Base-by-base conservation (phyloP, 108 stramenopile genomes). In the Cyclostephanos tholiformis region DNA sequence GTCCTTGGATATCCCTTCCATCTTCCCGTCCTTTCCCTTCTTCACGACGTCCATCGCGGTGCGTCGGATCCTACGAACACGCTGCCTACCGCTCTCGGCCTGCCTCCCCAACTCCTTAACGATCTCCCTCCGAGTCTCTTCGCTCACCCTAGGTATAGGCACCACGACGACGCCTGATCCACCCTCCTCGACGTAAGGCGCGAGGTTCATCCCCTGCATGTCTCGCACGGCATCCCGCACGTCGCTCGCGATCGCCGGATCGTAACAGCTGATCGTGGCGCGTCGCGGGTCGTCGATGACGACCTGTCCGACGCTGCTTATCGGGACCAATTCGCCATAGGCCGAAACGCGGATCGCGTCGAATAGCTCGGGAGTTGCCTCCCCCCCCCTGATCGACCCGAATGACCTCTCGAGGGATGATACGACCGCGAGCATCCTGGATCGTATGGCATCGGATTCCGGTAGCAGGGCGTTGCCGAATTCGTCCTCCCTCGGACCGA, bases 361-460 rank as follows among this genome's bases (percentile, higher is more conserved):
- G 69, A 95, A 95, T 32, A 95, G 66, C 55, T 92, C 94, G 2
- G 91, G 77, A 16, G 94, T 87, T 0, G 94, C 90, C 79, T 92
- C 89, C n/a, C 88, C 89, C 22, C 94, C 94, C 27, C 90, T 83
- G 55, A 95, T 90, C 13, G 85, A 80, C 35, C 86, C 75, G 55
- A 95, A 90, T 0, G 89, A 85, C 25, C 85, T 78, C 41, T 85
- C 75, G 43, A 92, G 84, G 6, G 65, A 67, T 19, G 85, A 73
- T 11, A 95, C 81, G 17, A 90, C 86, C 62, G 79, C 63, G 51
- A 89, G 76, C 91, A 95, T 91, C 39, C 76, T 68, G 9, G 70
- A 48, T 43, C 84, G 67, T 25, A 91, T 83, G 16, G 80, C 71
- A 10, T 55, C 41, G 0, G 77, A 51, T 72, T 92, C 89, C n/a